Conservation (phyloP, 139 green algal genomes). For the Eudorina sp. region DNA sequence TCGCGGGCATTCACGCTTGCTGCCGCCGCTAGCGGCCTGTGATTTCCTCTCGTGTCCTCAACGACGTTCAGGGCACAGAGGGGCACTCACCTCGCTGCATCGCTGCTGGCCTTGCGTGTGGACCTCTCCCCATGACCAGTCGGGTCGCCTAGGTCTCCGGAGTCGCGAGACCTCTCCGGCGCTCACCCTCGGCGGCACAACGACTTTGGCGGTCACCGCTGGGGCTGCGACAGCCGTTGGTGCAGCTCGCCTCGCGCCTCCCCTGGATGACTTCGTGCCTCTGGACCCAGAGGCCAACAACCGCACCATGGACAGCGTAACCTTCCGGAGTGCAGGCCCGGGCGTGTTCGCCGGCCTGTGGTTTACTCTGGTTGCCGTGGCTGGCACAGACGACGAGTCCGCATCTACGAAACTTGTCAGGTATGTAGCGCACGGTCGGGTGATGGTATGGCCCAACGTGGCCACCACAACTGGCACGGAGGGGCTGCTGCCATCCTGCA, state of each 20-base stretch:
- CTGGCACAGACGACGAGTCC: slow-evolving; percentile 8
- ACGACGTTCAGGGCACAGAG: no score
- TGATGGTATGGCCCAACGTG: no score
- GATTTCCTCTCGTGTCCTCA: no score
- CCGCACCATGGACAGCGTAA: not conserved
- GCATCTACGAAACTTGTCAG: slow-evolving; percentile 18
- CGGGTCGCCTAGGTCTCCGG: not conserved
- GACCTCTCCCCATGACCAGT: not conserved
- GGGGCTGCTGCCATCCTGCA: no score
- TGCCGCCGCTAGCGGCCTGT: no score
- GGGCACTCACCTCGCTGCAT: no score
- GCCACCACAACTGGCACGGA: no score
- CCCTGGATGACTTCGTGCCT: slow-evolving; percentile 23
- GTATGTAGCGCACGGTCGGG: not conserved
- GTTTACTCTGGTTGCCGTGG: slow-evolving; percentile 32
- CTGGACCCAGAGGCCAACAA: slow-evolving; percentile 7
- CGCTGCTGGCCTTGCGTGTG: not conserved
- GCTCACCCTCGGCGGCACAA: not conserved
- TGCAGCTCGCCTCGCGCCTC: not conserved
- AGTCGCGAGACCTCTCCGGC: not conserved
- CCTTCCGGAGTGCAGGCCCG: not conserved
- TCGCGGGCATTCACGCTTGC: no score
- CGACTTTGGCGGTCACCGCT: not conserved
- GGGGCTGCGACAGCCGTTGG: not conserved
- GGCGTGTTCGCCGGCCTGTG: slow-evolving; percentile 39